phyloP scores from a whole-genome alignment of 2,329 filamentous ascomycete species.

The Monilinia vaccinii-corymbosi region DNA sequence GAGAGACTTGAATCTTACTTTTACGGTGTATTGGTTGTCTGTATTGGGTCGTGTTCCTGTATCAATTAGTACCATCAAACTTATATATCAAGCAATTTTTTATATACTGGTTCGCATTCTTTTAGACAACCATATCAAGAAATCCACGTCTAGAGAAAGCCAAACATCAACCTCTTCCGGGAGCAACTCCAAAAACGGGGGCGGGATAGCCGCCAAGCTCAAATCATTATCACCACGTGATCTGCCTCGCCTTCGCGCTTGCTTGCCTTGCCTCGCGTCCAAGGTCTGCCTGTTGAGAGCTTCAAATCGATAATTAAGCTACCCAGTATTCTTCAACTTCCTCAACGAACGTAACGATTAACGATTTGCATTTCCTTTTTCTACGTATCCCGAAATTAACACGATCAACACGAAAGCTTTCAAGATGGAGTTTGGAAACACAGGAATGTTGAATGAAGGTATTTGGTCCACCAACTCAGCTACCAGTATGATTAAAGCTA shows the following conservation, averaged over 20 bases:
- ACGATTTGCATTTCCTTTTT: constrained; percentile 7
- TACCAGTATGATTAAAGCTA: constrained; percentile 21
- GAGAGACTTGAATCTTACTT: neutral
- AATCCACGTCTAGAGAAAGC: neutral
- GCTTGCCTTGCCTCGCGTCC: constrained; percentile 18
- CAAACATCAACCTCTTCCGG: neutral
- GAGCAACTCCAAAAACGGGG: neutral
- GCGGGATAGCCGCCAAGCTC: constrained; percentile 2
- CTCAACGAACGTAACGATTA: constrained; percentile 8
- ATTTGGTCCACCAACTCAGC: constrained; percentile 20
- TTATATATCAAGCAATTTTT: too few relatives aligned
- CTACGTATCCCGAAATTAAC: constrained; percentile 22
- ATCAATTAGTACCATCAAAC: too few relatives aligned
- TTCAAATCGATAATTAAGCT: constrained; percentile 10
- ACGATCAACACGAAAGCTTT: constrained; percentile 7
- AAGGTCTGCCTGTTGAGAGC: constrained; percentile 20
- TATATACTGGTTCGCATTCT: too few relatives aligned
- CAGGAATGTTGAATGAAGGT: constrained; percentile 58
- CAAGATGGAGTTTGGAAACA: constrained; percentile 54
- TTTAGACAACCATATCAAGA: neutral
- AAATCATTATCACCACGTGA: constrained; percentile 6
- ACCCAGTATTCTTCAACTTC: neutral
- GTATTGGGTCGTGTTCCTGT: too few relatives aligned
- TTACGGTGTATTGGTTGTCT: too few relatives aligned
- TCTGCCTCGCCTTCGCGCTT: neutral